A percentile compares a stretch with the other conserved stretches of the same genome.
These are phyloP conservation scores for Herpotrichia juniperi DNA, from an alignment of 2,329 filamentous ascomycete genomes.

Conservation along the genomic window DNA sequence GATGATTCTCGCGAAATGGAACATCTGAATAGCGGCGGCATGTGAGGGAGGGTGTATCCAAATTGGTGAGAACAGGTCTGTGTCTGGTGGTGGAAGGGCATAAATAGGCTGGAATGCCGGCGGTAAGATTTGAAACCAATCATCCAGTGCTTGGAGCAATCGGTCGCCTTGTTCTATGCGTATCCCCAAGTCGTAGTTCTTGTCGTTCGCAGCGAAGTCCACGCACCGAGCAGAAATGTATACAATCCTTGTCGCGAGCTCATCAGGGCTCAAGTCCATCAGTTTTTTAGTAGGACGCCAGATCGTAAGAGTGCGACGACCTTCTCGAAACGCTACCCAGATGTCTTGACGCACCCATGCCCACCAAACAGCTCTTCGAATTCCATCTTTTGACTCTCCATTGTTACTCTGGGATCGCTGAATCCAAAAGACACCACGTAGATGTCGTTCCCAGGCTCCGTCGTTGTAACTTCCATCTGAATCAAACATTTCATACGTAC, in stretches of 20 bases:
- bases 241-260: slow-evolving; percentile 60
- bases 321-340: slow-evolving; percentile 68
- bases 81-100: slow-evolving; percentile 15
- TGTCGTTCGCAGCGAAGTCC: slow-evolving; percentile 63
- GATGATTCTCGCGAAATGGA: slow-evolving; percentile 60
- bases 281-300: slow-evolving; percentile 62
- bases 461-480: slow-evolving; percentile 51
- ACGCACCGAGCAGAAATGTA: slow-evolving; percentile 64
- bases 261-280: slow-evolving; percentile 56
- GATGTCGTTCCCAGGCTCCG: slow-evolving; percentile 65
- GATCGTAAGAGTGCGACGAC: slow-evolving; percentile 62
- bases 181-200: slow-evolving; percentile 50
- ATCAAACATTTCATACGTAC: slow-evolving; percentile 71
- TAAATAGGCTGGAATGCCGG: slow-evolving; percentile 53
- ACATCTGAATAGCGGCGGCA: slow-evolving; percentile 58
- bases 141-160: slow-evolving; percentile 56
- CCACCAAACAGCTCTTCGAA: slow-evolving; percentile 68
- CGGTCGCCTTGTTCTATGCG: slow-evolving; percentile 55
- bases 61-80: slow-evolving; percentile 24
- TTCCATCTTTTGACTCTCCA: slow-evolving; percentile 59
- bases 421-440: slow-evolving; percentile 71
- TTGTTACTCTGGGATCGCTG: slow-evolving; percentile 67
- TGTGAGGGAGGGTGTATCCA: slow-evolving; percentile 39
- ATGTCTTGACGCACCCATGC: slow-evolving; percentile 70
- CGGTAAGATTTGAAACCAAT: slow-evolving; percentile 57